These are phyloP conservation scores for Trichothecium sympodiale DNA, from an alignment of 2,329 filamentous ascomycete species.

Conservation along the genomic window DNA sequence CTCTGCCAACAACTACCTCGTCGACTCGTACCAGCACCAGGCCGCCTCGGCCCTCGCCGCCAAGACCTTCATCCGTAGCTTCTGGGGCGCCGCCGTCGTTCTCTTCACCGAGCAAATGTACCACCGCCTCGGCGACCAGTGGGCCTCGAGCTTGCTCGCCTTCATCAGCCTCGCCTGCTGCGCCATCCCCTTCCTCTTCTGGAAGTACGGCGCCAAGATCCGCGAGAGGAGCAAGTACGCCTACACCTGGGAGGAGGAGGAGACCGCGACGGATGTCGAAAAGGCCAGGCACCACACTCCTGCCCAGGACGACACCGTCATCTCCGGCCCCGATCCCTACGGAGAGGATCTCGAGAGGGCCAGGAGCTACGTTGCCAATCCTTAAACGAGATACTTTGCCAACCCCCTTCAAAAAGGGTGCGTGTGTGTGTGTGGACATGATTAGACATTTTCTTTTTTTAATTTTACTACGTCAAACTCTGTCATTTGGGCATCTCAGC, in stretches of 20 bases:
- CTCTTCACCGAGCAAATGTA: slow-evolving; percentile 82
- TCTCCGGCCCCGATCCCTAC: slow-evolving; percentile 18
- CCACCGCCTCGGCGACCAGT: slow-evolving; percentile 57
- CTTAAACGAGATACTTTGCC: slow-evolving; percentile 14
- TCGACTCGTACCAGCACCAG: slow-evolving; percentile 55
- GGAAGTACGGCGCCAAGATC: slow-evolving; percentile 62
- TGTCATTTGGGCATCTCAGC: no score
- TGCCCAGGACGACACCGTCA: slow-evolving; percentile 13
- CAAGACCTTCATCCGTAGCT: slow-evolving; percentile 68
- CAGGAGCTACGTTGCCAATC: slow-evolving; percentile 35
- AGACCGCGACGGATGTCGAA: slow-evolving; percentile 18
- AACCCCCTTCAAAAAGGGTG: no score
- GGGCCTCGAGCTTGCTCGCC: slow-evolving; percentile 62
- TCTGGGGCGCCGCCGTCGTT: slow-evolving; percentile 70
- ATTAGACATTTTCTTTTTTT: no score
- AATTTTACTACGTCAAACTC: no score
- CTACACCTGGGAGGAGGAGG: slow-evolving; percentile 48
- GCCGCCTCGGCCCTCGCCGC: slow-evolving; percentile 72
- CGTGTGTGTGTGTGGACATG: no score
- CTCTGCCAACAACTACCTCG: slow-evolving; percentile 63
- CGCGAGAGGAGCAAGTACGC: slow-evolving; percentile 61
- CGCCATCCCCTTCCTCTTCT: slow-evolving; percentile 74
- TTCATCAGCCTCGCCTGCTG: slow-evolving; percentile 71
- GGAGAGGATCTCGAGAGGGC: slow-evolving; percentile 30
- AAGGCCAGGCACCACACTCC: slow-evolving; percentile 15